Conservation (phyloP, 148 eudicot species). For the Rhododendron griersonianum region DNA sequence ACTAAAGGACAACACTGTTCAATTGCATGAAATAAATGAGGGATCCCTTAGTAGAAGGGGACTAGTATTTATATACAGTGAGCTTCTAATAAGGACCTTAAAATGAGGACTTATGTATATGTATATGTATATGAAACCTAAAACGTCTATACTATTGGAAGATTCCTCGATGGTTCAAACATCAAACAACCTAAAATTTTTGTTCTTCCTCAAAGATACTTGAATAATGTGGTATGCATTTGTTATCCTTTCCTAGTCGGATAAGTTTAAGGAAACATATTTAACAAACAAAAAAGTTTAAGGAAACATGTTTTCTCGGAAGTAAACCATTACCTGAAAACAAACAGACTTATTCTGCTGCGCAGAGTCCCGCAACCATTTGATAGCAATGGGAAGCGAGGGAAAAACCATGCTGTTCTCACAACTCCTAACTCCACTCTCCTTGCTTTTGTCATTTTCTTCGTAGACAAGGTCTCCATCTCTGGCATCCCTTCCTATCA, state of each 20-base stretch:
- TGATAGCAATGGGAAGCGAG: slow-evolving; percentile 81
- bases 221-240: background rate
- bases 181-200: background rate
- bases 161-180: background rate
- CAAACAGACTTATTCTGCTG: slow-evolving; percentile 61
- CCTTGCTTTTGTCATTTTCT: slow-evolving; percentile 35
- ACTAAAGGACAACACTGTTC: background rate
- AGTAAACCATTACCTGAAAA: slow-evolving; percentile 52
- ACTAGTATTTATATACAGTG: too few relatives aligned
- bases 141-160: background rate
- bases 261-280: background rate
- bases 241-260: background rate
- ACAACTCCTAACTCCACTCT: slow-evolving; percentile 30
- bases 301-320: background rate
- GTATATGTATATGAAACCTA: too few relatives aligned
- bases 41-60: too few relatives aligned
- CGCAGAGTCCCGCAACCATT: slow-evolving; percentile 74
- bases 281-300: background rate
- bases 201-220: background rate
- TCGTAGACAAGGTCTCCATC: slow-evolving; percentile 32
- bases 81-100: too few relatives aligned
- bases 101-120: too few relatives aligned
- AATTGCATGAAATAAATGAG: background rate
- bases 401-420: slow-evolving; percentile 78
- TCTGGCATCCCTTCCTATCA: slow-evolving; percentile 41